A percentile compares a stretch with the other conserved stretches of the same genome.
phyloP scores from a whole-genome alignment of 2,329 filamentous ascomycete species.

The Trichoderma atroviride region DNA sequence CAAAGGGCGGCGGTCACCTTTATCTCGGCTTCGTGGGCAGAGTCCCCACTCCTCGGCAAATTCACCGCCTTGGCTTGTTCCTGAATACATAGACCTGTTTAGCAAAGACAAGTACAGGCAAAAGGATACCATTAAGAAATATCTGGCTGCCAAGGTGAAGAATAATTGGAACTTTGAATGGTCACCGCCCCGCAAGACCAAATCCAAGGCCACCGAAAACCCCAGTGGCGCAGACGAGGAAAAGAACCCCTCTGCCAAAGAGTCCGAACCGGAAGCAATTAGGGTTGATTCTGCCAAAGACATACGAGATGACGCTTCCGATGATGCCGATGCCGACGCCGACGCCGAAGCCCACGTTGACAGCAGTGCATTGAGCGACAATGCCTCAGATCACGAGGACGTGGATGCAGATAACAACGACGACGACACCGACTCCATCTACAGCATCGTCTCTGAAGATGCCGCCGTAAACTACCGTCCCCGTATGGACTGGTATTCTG shows the following conservation, averaged over 20 bases:
- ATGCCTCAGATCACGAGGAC: slow-evolving; percentile 37
- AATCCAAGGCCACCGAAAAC: not conserved
- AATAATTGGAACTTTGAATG: slow-evolving; percentile 64
- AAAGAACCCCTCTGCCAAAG: not conserved
- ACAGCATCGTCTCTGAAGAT: slow-evolving; percentile 62
- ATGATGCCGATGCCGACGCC: slow-evolving; percentile 42
- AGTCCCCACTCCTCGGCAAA: slow-evolving; percentile 37
- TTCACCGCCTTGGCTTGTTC: slow-evolving; percentile 43
- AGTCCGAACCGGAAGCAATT: slow-evolving; percentile 4
- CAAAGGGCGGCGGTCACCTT: slow-evolving; percentile 56
- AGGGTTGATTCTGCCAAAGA: slow-evolving; percentile 21
- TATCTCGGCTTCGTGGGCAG: slow-evolving; percentile 53
- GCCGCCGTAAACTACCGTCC: slow-evolving; percentile 50
- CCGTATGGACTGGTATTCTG: slow-evolving; percentile 60
- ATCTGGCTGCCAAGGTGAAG: slow-evolving; percentile 56
- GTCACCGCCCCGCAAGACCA: slow-evolving; percentile 44
- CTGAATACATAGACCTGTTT: slow-evolving; percentile 63
- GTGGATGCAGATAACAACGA: slow-evolving; percentile 44
- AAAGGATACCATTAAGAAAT: slow-evolving; percentile 63
- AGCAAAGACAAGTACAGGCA: slow-evolving; percentile 64
- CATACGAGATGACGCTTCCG: slow-evolving; percentile 39
- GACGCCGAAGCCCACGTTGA: slow-evolving; percentile 42
- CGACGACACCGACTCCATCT: slow-evolving; percentile 54
- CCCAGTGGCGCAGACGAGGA: slow-evolving; percentile 8
- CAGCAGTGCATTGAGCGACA: slow-evolving; percentile 44